Conservation (phyloP, 306 rosid species). For the Abrus precatorius region DNA sequence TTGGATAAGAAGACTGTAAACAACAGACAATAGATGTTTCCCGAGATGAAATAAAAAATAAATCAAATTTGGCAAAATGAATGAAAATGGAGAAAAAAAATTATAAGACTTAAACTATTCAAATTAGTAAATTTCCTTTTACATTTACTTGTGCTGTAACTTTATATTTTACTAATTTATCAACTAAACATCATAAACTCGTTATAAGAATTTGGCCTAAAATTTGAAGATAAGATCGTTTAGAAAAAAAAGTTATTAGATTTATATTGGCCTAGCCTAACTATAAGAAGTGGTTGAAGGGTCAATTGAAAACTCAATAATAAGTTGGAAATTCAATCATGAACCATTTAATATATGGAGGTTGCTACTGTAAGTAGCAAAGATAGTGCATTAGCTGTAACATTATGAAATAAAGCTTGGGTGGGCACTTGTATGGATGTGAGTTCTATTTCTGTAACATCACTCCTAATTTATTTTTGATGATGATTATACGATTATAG, state of each 20-base stretch:
- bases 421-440: neutral
- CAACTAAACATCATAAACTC: neutral
- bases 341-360: neutral
- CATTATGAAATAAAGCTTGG: conserved; percentile 8
- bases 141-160: neutral
- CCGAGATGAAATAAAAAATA: neutral
- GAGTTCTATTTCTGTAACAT: neutral
- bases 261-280: neutral
- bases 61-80: neutral
- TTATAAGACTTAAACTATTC: neutral
- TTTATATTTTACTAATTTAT: neutral
- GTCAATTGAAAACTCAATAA: neutral
- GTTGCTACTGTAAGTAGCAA: neutral
- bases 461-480: neutral
- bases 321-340: conserved; percentile 1
- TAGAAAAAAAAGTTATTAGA: neutral
- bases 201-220: neutral
- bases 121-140: neutral
- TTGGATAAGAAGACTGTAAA: neutral
- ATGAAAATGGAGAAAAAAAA: neutral
- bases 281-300: conserved; percentile 23
- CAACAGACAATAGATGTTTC: neutral
- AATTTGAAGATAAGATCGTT: neutral
- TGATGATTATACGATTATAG: neutral
- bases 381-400: neutral